Evolutionary conservation across 176 grass and related monocot species (phyloP), one percentile per base, ranked within the genome.

Genomic region (Stipa capillata): DNA sequence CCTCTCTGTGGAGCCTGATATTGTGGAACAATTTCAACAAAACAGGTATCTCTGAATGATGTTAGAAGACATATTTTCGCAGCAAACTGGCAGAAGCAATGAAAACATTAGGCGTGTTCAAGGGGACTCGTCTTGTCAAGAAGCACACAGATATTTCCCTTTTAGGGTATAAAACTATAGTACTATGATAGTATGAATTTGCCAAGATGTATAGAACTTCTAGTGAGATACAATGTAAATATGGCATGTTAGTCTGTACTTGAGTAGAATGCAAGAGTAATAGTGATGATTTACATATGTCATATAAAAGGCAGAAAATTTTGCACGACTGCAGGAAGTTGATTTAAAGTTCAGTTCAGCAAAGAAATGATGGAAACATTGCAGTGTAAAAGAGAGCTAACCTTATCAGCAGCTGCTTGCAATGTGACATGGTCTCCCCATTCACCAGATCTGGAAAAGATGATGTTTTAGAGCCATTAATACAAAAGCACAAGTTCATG

Each of bases 11-110:
- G 92, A 73, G 96, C 53, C 87, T 95, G 86, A 84, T 88, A 69
- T 73, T 91, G 96, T 57, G 96, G 96, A 87, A 84, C 56, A 72
- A 99, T 95, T 89, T 95, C 92, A 67, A 99, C 78, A 69, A 99
- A 99, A 86, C 92, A 99, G 17, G 92, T 99, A 81, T 99, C 92
- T 89, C 96, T 89, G 56, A 99, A 99, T 79, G 96, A 99, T 72
- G 96, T 99, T 80, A 99, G 81, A 84, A 99, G 92, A 79, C 96
- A 93, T 71, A 99, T 95, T 74, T 95, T 99, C 6, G 92, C 96
- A 75, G 78, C 85, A 93, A 99, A 99, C 96, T 99, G 96, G 41
- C 70, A 81, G 79, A 91, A 62, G 5, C 65, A 88, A 69, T 65
- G 42, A 15, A 86, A 84, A 54, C 16, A 71, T 85, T 87, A 78